These are phyloP conservation scores for Cladosporium sp. DNA, from an alignment of 2,329 filamentous ascomycete genomes.

Conservation along the genomic window DNA sequence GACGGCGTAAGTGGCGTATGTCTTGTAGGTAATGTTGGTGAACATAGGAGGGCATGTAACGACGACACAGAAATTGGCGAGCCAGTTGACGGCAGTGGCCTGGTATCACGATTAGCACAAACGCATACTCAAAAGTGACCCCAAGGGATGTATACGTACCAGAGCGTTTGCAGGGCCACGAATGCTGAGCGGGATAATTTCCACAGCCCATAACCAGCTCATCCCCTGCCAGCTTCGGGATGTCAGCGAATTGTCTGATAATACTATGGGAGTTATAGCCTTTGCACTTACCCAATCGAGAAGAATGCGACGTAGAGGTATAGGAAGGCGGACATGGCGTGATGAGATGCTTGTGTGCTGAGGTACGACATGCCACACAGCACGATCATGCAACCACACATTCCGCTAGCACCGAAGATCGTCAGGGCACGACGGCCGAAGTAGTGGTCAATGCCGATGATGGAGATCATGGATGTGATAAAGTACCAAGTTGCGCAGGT, in stretches of 20 bases:
- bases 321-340: conserved; percentile 27
- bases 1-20: conserved; percentile 9
- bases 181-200: conserved; percentile 33
- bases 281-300: too few species aligned
- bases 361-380: conserved; percentile 17
- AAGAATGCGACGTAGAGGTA: conserved; percentile 28
- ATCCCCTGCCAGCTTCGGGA: conserved; percentile 24
- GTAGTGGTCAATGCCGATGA: conserved; percentile 43
- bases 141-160: not conserved
- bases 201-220: conserved; percentile 21
- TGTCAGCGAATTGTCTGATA: too few species aligned
- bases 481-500: conserved; percentile 25
- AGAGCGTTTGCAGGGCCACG: conserved; percentile 20
- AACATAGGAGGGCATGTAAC: conserved; percentile 14
- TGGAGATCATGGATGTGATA: conserved; percentile 28
- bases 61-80: conserved; percentile 14
- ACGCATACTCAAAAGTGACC: not conserved
- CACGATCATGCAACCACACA: conserved; percentile 23
- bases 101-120: not conserved
- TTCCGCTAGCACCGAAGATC: conserved; percentile 55
- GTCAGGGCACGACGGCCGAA: conserved; percentile 58
- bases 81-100: conserved; percentile 11
- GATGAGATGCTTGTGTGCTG: conserved; percentile 3
- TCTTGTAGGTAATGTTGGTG: conserved; percentile 13
- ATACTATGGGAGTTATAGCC: too few species aligned